Conservation (phyloP, 352 stramenopile species). For the Pythium phragmitis region DNA sequence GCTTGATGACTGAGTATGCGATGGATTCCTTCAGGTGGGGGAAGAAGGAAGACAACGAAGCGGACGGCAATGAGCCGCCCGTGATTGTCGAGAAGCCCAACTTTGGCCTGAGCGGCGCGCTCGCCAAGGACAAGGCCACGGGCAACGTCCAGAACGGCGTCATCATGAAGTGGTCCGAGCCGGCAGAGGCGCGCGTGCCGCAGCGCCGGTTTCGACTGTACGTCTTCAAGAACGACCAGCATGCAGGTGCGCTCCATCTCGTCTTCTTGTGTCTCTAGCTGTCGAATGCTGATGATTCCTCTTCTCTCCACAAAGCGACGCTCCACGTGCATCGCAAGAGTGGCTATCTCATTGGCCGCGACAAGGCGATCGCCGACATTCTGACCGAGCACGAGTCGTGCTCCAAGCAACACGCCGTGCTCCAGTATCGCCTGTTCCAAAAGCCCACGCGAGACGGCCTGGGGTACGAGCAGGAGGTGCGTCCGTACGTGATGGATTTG, state of each 20-base stretch:
- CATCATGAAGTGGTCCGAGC: slow-evolving; percentile 97
- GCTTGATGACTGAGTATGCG: neutral
- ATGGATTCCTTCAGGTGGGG: slow-evolving; percentile 46
- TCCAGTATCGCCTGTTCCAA: slow-evolving; percentile 93
- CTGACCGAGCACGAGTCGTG: slow-evolving; percentile 93
- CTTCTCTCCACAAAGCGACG: slow-evolving; percentile 55
- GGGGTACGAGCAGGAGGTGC: slow-evolving; percentile 59
- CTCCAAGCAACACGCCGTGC: slow-evolving; percentile 97
- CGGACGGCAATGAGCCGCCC: slow-evolving; percentile 27
- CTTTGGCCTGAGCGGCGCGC: slow-evolving; percentile 96
- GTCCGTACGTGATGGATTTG: slow-evolving; percentile 98
- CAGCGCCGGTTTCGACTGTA: slow-evolving; percentile 95
- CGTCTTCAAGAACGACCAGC: slow-evolving; percentile 94
- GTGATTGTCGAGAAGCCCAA: slow-evolving; percentile 92
- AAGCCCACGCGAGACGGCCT: slow-evolving; percentile 60
- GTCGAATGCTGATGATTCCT: neutral
- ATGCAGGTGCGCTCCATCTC: slow-evolving; percentile 47
- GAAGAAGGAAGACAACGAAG: slow-evolving; percentile 63
- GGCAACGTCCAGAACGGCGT: slow-evolving; percentile 97
- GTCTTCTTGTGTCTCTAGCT: neutral
- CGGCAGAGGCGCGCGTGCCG: slow-evolving; percentile 91
- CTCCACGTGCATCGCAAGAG: slow-evolving; percentile 96
- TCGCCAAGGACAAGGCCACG: slow-evolving; percentile 94
- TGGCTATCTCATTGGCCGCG: slow-evolving; percentile 92
- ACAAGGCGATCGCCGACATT: slow-evolving; percentile 95